These are phyloP conservation scores for Maudiozyma bulderi DNA, from an alignment of 805 yeast genomes.

Conservation along the genomic window DNA sequence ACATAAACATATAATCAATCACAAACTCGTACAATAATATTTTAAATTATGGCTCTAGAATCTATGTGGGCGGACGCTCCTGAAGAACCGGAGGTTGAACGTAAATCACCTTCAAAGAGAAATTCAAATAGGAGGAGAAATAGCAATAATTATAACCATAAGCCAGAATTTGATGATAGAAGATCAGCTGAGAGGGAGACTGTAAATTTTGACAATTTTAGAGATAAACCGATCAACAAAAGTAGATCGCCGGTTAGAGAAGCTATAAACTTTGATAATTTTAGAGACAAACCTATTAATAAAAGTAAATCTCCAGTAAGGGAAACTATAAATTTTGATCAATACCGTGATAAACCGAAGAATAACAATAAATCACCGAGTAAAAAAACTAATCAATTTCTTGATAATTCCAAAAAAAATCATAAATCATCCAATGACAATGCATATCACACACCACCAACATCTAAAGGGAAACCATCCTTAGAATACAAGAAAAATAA, in stretches of 20 bases:
- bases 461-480: neutral
- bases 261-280: neutral
- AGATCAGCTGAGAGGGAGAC: neutral
- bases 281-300: neutral
- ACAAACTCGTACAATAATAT: no score
- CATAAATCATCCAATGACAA: neutral
- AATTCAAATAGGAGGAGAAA: neutral
- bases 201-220: neutral
- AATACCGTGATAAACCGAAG: neutral
- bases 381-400: neutral
- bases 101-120: neutral
- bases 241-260: neutral
- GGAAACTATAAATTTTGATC: neutral
- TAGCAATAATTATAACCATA: neutral
- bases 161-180: neutral
- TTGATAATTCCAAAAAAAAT: neutral
- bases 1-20: neutral
- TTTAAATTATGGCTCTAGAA: conserved; percentile 15
- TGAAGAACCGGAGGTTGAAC: conserved; percentile 2
- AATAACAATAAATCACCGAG: neutral
- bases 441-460: neutral
- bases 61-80: conserved; percentile 25
- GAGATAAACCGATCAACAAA: neutral
- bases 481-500: neutral
- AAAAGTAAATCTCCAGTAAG: neutral